These are phyloP conservation scores for Nannochloropsis oceanica DNA, from an alignment of 108 stramenopile species.

Conservation along the genomic window DNA sequence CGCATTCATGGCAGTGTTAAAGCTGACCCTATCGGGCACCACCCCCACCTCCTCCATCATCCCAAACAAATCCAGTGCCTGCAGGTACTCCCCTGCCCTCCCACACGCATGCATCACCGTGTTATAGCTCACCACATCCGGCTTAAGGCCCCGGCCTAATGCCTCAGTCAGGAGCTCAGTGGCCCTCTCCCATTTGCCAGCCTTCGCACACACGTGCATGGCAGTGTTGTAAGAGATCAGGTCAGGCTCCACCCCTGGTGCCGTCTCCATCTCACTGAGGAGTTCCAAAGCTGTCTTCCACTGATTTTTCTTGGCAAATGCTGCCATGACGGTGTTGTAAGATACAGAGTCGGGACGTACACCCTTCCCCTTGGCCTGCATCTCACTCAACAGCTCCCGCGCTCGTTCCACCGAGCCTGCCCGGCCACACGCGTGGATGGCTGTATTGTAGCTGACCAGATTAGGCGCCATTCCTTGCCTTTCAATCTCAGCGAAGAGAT, in stretches of 20 bases:
- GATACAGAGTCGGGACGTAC: background rate
- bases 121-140: slow-evolving; percentile 25
- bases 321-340: slow-evolving; percentile 7
- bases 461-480: slow-evolving; percentile 3
- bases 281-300: slow-evolving; percentile 2
- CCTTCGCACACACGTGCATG: background rate
- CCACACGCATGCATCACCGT: slow-evolving; percentile 20
- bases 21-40: slow-evolving; percentile 4
- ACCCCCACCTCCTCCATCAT: slow-evolving; percentile 10
- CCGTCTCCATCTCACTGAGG: slow-evolving; percentile 10
- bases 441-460: background rate
- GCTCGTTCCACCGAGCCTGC: slow-evolving; percentile 1
- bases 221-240: slow-evolving; percentile 24
- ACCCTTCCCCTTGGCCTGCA: background rate
- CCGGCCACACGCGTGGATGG: slow-evolving; percentile 3
- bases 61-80: slow-evolving; percentile 12
- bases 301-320: background rate
- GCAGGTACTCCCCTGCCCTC: background rate
- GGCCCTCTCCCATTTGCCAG: slow-evolving; percentile 24
- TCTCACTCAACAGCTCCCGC: background rate
- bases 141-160: slow-evolving; percentile 1
- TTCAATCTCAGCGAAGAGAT: slow-evolving; percentile 10
- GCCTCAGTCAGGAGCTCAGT: slow-evolving; percentile 3
- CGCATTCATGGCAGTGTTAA: slow-evolving; percentile 22
- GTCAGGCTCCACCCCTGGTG: slow-evolving; percentile 11